Evolutionary conservation across 192 early-diverging fungal genomes (phyloP), one percentile per base, ranked within the genome.

Genomic region (Coemansia reversa): DNA sequence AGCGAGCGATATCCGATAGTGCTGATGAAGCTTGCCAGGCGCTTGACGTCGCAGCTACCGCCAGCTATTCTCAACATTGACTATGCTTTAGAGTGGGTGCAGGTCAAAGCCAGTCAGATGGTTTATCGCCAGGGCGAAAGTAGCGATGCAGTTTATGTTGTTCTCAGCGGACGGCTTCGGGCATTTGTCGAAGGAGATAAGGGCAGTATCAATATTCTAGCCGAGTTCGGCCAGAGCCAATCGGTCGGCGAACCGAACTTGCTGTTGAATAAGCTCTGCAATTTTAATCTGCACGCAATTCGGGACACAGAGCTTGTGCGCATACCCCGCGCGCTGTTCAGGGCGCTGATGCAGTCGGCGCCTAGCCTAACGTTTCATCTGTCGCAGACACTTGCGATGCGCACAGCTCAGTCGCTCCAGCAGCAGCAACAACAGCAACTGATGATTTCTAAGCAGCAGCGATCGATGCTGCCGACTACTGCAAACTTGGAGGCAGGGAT

Each of bases 171-270:
- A 3, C 93, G 97, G 55, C 83, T 97, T 63, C 87, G 97, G 35
- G 90, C 91, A 0, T 96, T 98, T 58, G 89, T 68, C 0, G 69
- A 95, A 57, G 77, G 80, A 19, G 79, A 74, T 7, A 80, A 81
- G 29, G 87, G 88, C 48, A 71, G 84, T 51, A 79, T 96, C 51
- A 89, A 93, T 51, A 95, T 98, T 55, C 51, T 93, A 28, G 90
- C 84, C 23, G 97, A 99, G 82, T 94, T 90, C 63, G 95, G 96
- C 39, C 94, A 95, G 61, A 93, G 94, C 29, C 93, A 99, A 58
- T 93, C 91, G 25, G 88, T 99, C 1, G 97, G 97, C 51, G 97
- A 99, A 74, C 79, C 95, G 20, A 95, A 95, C 65, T 90, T 98
- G 11, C 74, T 99, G 39, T 90, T 85, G 67, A 84, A 77, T 27